Evolutionary conservation across 2,329 filamentous ascomycete species (phyloP).

Genomic region (Scedosporium minutisporum): DNA sequence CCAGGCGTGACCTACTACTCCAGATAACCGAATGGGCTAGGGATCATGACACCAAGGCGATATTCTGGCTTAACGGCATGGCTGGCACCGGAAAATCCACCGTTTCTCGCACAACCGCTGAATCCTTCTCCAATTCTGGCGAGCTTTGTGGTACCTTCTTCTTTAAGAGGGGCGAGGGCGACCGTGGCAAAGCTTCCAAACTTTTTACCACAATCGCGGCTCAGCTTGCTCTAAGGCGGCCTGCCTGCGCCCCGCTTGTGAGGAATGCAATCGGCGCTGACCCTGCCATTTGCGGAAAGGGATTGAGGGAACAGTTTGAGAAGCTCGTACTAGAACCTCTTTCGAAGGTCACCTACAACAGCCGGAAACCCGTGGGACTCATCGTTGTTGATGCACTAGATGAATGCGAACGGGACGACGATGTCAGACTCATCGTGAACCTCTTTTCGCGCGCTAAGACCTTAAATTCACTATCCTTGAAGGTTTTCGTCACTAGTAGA

Average conservation of each 20-base stretch:
- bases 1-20: too few species aligned
- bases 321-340: constrained; percentile 28
- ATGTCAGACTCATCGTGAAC: constrained; percentile 8
- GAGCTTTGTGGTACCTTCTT: constrained; percentile 30
- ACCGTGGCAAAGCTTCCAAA: constrained; percentile 21
- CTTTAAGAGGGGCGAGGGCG: too few species aligned
- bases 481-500: constrained; percentile 28
- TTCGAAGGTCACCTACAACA: neutral
- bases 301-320: constrained; percentile 28
- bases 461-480: constrained; percentile 13
- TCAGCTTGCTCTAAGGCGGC: constrained; percentile 20
- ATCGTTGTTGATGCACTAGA: constrained; percentile 26
- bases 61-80: neutral
- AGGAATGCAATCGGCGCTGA: constrained; percentile 11
- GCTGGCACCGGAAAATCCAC: neutral
- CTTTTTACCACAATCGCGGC: constrained; percentile 30
- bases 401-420: constrained; percentile 17
- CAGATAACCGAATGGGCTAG: neutral
- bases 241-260: constrained; percentile 17
- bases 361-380: too few species aligned
- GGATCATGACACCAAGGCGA: neutral
- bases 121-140: neutral
- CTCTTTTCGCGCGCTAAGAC: neutral
- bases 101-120: neutral
- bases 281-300: constrained; percentile 14